Base-by-base conservation (phyloP, 768 basidiomycete species). In the Tulasnella sp. region DNA sequence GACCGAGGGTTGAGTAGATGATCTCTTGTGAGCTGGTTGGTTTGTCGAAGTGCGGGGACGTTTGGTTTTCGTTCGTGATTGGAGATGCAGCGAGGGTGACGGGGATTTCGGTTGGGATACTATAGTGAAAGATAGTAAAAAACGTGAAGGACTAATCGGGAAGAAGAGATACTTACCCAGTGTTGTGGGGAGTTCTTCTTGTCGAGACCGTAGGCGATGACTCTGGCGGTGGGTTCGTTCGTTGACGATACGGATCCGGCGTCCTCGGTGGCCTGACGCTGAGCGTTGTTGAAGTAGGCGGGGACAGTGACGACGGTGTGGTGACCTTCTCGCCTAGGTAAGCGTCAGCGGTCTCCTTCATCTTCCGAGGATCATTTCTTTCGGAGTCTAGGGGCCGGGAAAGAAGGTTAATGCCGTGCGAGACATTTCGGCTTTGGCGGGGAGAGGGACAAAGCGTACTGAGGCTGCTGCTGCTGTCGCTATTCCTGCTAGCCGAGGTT, bases 341-440 rank as follows among this genome's bases (percentile, higher is more conserved):
- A 24, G 96, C 94, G 89, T 98, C 97, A 79, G 97, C 97, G 38
- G 96, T 99, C 88, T 99, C 97, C 90, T 98, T 98, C 97, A 99
- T 98, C 90, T 98, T 99, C 86, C 88, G 77, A 99, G 88, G 83
- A 99, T 90, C 97, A 98, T 99, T 98, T 40, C 96, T 85, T 97
- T 96, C 9, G 96, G 93, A 0, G 94, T 92, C 95, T 96, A 71
- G n/a, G 24, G 21, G 40, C 18, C 27, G 46, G 7, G 27, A 39
- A 44, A 40, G 14, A 36, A 34, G 68, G 48, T 46, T 2, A 73
- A 36, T 27, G 39, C 5, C 7, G 52, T 36, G n/a, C 12, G 68
- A 71, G 38, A 71, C 38, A 71, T 34, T 7, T 39, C 14, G n/a
- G 46, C 46, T 46, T 6, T 46, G 14, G 19, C 12, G 12, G 31